Conservation (phyloP, 768 basidiomycete genomes). For the Phanerochaete sordida region DNA sequence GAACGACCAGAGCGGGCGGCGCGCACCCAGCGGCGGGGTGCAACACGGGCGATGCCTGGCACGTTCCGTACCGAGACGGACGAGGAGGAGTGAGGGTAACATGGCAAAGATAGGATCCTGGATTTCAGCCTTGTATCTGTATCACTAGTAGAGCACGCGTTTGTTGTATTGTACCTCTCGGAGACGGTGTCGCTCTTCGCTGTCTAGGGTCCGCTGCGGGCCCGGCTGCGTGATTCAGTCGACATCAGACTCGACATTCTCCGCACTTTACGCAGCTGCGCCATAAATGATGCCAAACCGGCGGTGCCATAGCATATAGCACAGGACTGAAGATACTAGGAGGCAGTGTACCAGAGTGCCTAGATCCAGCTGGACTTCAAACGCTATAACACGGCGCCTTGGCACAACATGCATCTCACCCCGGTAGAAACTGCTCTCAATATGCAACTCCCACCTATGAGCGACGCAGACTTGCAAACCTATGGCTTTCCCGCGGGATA, state of each 20-base stretch:
- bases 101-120: neutral
- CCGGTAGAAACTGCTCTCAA: constrained; percentile 14
- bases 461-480: constrained; percentile 21
- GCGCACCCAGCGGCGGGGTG: constrained; percentile 4
- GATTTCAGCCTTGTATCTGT: neutral
- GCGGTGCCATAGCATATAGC: neutral
- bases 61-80: constrained; percentile 11
- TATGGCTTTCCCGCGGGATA: constrained; percentile 45
- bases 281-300: neutral
- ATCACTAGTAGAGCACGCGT: neutral
- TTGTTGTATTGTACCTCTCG: neutral
- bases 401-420: constrained; percentile 18
- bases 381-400: neutral
- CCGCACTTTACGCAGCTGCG: neutral
- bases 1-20: constrained; percentile 31
- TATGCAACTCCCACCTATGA: constrained; percentile 17
- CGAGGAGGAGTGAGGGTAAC: neutral
- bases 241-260: neutral
- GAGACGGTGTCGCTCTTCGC: neutral
- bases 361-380: neutral
- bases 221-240: neutral
- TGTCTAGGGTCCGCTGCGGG: neutral
- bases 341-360: neutral
- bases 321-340: neutral
- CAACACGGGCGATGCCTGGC: constrained; percentile 17